Conservation (phyloP, 225 moss, liverwort and hornwort genomes). For the Climacium dendroides region DNA sequence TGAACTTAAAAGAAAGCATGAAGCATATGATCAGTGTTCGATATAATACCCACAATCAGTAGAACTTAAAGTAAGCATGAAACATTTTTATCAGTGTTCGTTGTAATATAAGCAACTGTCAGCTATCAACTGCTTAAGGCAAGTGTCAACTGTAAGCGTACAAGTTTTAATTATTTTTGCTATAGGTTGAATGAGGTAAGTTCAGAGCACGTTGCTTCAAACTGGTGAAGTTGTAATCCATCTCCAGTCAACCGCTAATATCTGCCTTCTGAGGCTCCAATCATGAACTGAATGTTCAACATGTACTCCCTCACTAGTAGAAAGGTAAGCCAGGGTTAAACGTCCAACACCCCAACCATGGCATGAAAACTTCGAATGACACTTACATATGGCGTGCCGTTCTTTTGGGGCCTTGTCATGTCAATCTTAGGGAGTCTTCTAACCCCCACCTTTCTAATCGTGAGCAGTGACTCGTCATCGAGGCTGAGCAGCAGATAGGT, state of each 20-base stretch:
- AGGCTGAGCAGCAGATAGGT: not conserved
- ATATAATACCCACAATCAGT: too few relatives aligned
- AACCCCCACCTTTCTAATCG: not conserved
- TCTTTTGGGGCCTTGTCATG: too few relatives aligned
- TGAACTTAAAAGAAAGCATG: not conserved
- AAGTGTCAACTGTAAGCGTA: not conserved
- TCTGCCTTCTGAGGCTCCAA: not conserved
- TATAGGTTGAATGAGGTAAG: not conserved
- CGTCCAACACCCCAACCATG: too few relatives aligned
- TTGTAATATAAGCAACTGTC: not conserved
- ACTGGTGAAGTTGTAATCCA: not conserved
- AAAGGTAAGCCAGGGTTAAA: not conserved
- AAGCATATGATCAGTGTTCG: too few relatives aligned
- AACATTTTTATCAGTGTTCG: not conserved
- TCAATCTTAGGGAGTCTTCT: not conserved
- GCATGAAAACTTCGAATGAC: not conserved
- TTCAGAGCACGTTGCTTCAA: not conserved
- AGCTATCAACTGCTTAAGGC: not conserved
- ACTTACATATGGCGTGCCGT: too few relatives aligned
- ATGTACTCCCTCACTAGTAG: not conserved
- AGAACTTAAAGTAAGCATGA: not conserved
- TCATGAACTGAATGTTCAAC: not conserved
- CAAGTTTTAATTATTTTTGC: not conserved
- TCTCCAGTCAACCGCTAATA: not conserved
- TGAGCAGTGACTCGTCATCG: not conserved